phyloP scores from a whole-genome alignment of 768 basidiomycete genomes.

The Mycena polygramma region DNA sequence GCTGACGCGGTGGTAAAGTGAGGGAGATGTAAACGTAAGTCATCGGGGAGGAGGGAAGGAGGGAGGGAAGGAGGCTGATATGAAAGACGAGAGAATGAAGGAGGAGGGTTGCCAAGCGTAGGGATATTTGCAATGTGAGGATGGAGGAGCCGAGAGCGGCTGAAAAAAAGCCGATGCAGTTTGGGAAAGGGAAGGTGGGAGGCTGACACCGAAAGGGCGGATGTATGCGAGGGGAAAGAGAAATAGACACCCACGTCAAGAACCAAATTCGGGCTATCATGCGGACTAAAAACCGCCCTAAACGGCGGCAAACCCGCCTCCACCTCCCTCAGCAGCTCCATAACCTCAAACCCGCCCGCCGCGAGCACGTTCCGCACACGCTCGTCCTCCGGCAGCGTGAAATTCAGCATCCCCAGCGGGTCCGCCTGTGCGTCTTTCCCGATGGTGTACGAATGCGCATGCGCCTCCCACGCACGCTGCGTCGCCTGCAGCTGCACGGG shows the following conservation, averaged over 20 bases:
- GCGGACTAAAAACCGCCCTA: constrained; percentile 64
- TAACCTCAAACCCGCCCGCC: constrained; percentile 48
- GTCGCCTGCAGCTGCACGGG: constrained; percentile 53
- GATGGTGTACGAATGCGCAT: constrained; percentile 55
- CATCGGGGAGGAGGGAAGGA: too few species aligned
- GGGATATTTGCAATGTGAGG: too few species aligned
- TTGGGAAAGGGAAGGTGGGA: too few species aligned
- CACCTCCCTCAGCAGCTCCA: constrained; percentile 57
- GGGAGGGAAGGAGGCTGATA: neutral
- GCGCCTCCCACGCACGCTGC: constrained; percentile 52
- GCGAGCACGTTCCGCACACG: constrained; percentile 41
- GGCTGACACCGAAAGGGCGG: neutral
- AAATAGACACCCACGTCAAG: constrained; percentile 40
- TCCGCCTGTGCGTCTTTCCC: constrained; percentile 49
- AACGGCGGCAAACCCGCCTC: constrained; percentile 59
- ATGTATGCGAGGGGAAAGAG: too few species aligned
- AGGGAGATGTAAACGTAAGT: too few species aligned
- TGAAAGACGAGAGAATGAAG: neutral
- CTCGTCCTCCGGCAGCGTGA: constrained; percentile 44
- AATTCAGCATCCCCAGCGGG: constrained; percentile 46
- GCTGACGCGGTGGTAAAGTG: too few species aligned
- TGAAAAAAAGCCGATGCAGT: too few species aligned
- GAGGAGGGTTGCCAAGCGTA: too few species aligned
- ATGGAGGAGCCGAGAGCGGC: too few species aligned
- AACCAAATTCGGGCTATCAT: constrained; percentile 60